Percentiles rank a stretch among this genome's conserved stretches.
Evolutionary conservation across 2,329 filamentous ascomycete species (phyloP).

Genomic region (Dactylonectria macrodidyma): DNA sequence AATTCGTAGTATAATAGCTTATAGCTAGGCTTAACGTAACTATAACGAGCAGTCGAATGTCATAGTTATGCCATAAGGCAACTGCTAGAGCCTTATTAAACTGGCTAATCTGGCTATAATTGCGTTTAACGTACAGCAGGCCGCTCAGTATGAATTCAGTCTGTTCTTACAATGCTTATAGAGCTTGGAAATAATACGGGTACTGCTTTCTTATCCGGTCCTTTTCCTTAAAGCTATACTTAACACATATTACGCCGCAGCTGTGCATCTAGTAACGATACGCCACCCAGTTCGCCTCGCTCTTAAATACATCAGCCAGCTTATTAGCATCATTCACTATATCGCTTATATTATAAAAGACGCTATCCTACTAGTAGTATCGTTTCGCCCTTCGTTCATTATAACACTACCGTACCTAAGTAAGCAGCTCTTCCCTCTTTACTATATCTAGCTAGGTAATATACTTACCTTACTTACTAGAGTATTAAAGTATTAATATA

Average conservation of each 20-base stretch:
- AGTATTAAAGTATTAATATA: neutral
- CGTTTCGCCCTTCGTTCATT: neutral
- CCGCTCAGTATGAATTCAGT: neutral
- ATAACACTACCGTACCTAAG: neutral
- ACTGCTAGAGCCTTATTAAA: neutral
- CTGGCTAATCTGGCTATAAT: neutral
- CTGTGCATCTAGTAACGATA: neutral
- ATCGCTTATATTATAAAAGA: neutral
- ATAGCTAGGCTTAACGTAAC: neutral
- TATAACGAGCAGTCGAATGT: neutral
- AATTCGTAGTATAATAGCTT: neutral
- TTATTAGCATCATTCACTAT: neutral
- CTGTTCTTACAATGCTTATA: neutral
- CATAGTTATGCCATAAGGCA: neutral
- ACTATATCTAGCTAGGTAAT: neutral
- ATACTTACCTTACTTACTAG: neutral
- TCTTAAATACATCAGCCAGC: neutral
- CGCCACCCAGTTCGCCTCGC: neutral
- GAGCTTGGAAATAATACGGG: neutral
- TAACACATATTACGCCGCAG: neutral
- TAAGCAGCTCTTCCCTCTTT: neutral
- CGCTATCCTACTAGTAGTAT: neutral
- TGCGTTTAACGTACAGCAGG: neutral
- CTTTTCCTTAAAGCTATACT: neutral
- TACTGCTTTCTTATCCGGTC: neutral